Evolutionary conservation across 106 monocot genomes (phyloP), one percentile per base, ranked within the genome.

Genomic region (Hemerocallis citrina): DNA sequence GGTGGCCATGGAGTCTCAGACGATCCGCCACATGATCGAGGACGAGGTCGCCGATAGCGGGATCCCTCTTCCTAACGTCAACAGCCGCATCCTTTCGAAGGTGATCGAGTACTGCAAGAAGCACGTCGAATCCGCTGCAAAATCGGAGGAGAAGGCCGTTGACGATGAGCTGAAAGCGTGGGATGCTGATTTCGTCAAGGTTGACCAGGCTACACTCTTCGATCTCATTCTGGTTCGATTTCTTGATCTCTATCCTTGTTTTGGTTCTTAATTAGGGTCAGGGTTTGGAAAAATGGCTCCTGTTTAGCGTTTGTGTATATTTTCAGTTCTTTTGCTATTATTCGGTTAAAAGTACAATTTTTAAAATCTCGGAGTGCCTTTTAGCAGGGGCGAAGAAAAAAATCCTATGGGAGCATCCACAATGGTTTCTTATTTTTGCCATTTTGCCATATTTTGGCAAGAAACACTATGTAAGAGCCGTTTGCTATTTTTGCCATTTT

Each of bases 101-200:
- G 47, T 64, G 16, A 47, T 64, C 43, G 64, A 64, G 47, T 64
- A 64, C 33, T 34, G 48, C 29, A 64, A 48, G 64, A 64, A 49
- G 47, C 64, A 64, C 25, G 64, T 64, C 49, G 54, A 27, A 0
- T 39, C 6, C 29, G 35, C 64, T 51, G 11, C 64, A 16, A 23
- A 21, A 13, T 21, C 66, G 34, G 66, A 66, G 17, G 52, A 27
- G 5, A 54, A 39, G 39, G 14, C 22, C n/a, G 52, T 7, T 3
- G 66, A 66, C 24, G 66, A 66, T 14, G 66, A 66, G 21, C 22
- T 66, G n/a, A 66, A 66, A 52, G 25, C 14, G 22, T 66, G 66
- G 66, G 66, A 66, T 29, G 51, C 52, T 2, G 66, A 66, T 39
- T 66, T 66, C 23, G 66, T 66, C 20, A 66, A 66, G 54, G 66